Percentiles rank a stretch among this genome's conserved stretches.
Conservation (phyloP, 106 monocot genomes). For the Dendrobium huoshanense region DNA sequence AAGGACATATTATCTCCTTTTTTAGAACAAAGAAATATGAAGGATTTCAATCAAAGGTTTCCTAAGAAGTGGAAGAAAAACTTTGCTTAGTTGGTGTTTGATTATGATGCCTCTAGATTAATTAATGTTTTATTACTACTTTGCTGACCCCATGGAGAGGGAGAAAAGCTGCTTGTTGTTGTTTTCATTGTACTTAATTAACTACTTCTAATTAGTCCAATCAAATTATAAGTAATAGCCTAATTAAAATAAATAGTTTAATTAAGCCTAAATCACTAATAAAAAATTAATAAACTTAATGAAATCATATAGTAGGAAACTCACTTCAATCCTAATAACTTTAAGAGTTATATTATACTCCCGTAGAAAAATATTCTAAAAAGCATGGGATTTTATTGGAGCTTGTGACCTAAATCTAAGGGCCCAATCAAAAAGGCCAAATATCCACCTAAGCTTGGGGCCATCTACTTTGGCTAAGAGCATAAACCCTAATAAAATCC, state of each 20-base stretch:
- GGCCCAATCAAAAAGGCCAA: no score
- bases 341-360: not conserved
- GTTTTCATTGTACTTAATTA: no score
- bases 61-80: not conserved
- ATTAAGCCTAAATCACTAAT: not conserved
- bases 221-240: not conserved
- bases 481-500: no score
- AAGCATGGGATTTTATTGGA: no score
- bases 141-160: not conserved
- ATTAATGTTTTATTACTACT: not conserved
- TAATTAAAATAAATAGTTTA: not conserved
- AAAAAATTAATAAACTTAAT: not conserved
- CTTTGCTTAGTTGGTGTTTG: not conserved
- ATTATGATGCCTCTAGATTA: not conserved
- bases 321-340: not conserved
- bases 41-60: not conserved
- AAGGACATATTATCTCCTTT: not conserved
- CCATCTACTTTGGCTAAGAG: no score
- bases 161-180: no score
- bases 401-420: no score
- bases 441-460: no score
- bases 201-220: not conserved
- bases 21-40: not conserved
- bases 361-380: no score
- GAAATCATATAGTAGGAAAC: not conserved